Conservation (phyloP, 202 grass and related monocot genomes). For the Bolboschoenoplectus hybrid region DNA sequence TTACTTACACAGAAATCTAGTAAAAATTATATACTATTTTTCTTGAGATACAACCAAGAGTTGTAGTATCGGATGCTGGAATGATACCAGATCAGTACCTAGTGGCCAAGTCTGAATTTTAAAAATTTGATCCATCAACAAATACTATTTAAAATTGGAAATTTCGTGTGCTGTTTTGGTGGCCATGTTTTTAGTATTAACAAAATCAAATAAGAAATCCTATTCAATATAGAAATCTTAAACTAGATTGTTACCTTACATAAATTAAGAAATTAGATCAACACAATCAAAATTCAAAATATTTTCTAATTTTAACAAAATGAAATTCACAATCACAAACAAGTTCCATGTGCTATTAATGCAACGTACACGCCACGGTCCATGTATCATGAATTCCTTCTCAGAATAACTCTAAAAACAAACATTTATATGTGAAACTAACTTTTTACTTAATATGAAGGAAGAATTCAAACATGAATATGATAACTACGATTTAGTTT, state of each 20-base stretch:
- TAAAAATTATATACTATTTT: background rate
- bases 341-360: background rate
- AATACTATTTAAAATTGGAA: background rate
- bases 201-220: background rate
- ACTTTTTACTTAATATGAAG: background rate
- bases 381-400: conserved; percentile 19
- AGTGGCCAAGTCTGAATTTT: background rate
- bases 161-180: background rate
- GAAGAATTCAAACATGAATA: background rate
- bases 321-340: background rate
- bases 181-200: background rate
- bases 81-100: background rate
- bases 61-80: background rate
- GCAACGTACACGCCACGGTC: background rate
- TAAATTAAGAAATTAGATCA: background rate
- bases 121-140: background rate
- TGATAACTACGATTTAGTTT: background rate
- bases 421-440: background rate
- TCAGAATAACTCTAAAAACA: conserved; percentile 27
- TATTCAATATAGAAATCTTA: background rate
- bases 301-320: conserved; percentile 13
- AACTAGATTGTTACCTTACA: background rate
- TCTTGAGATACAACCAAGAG: background rate
- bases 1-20: background rate
- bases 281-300: background rate